Base-by-base conservation (phyloP, 495 filamentous ascomycete species). In the Aspergillus olivimuriae region DNA sequence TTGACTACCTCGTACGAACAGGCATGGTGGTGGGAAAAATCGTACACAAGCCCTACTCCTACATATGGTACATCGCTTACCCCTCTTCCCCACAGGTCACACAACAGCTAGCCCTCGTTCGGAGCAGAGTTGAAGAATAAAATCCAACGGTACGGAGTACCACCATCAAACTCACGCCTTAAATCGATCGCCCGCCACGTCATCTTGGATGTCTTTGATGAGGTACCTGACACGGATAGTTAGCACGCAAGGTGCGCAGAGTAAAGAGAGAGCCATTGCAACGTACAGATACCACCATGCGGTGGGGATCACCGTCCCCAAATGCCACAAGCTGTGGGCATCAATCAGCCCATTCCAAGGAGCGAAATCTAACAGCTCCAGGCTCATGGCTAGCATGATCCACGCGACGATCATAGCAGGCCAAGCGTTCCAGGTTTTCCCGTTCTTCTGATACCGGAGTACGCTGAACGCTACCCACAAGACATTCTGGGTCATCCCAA, bases 261-360 rank as follows among this genome's bases (percentile, higher is more conserved):
- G n/a, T n/a, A n/a, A n/a, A n/a, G n/a, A n/a, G 37, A 14, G 15
- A 12, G 14, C 9, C 39, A 10, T 18, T 31, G 46, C 30, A 41
- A 81, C 90, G 77, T 68, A 97, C 92, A 85, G 86, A 60, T 98
- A 98, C 86, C 87, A 97, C 77, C 91, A 80, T 30, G 91, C 72
- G 5, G 89, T 86, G 21, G 92, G 92, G 39, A 77, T 75, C 35
- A 98, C 89, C 2, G 92, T 98, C 28, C 87, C 87, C 45, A 92
- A 60, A 77, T 98, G 92, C 92, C 92, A 98, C 45, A 98, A 63
- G 52, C 86, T 89, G 74, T 98, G 92, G 15, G 92, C 92, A 75
- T 98, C 92, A 30, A 98, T 58, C 55, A 82, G 78, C 11, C 85
- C 86, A 69, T 80, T 74, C 53, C 87, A 69, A 2, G 92, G 92